Evolutionary conservation across 306 rosid species (phyloP).

Genomic region (Myrica gale): DNA sequence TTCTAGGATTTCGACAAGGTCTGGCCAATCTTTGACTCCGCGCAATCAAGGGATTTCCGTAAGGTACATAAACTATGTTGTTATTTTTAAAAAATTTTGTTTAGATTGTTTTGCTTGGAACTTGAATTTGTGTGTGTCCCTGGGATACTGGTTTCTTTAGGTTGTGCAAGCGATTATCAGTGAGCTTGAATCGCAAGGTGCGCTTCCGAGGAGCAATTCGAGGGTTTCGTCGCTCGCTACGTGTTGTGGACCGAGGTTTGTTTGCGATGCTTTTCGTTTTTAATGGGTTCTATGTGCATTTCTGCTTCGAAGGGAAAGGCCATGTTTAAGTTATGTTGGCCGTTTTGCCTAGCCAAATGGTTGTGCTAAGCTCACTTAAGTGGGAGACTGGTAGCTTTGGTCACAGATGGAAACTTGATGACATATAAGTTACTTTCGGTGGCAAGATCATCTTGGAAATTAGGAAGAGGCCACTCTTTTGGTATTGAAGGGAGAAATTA

Average conservation of each 20-base stretch:
- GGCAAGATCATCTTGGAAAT: not conserved
- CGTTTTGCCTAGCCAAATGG: not conserved
- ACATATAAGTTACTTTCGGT: not conserved
- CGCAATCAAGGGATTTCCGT: conserved; percentile 92
- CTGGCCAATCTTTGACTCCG: conserved; percentile 97
- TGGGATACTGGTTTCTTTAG: conserved; percentile 38
- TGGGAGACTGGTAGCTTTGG: not conserved
- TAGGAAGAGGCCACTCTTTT: not conserved
- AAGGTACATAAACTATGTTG: conserved; percentile 48
- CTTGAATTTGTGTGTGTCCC: conserved; percentile 8
- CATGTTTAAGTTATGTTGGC: not conserved
- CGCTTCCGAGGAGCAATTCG: conserved; percentile 95
- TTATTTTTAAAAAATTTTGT: not conserved
- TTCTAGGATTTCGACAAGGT: conserved; percentile 97
- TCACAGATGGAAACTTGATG: not conserved
- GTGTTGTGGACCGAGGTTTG: conserved; percentile 98
- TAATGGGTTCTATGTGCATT: not conserved
- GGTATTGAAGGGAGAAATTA: not conserved
- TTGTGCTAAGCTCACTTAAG: not conserved
- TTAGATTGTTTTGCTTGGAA: not conserved
- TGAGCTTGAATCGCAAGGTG: conserved; percentile 99
- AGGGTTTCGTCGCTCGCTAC: conserved; percentile 98
- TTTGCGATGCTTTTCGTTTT: conserved; percentile 8
- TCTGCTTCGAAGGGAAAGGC: not conserved
- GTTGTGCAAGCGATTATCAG: conserved; percentile 95